These are phyloP conservation scores for Dalbergia cochinchinensis DNA, from an alignment of 306 rosid species.

Conservation along the genomic window DNA sequence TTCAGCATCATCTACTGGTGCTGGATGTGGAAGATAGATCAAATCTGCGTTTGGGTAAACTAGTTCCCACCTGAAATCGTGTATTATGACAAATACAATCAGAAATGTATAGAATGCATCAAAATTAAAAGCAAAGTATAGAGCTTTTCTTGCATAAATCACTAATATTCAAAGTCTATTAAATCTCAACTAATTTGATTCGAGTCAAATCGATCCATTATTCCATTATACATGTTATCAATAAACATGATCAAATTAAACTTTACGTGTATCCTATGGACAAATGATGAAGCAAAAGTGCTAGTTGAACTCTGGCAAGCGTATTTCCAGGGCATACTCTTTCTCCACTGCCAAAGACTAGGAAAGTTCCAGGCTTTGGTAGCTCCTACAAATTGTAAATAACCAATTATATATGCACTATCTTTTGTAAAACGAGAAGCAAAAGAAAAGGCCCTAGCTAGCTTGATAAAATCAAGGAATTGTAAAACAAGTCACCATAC, in stretches of 20 bases:
- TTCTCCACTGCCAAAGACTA: constrained; percentile 54
- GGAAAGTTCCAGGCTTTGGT: constrained; percentile 45
- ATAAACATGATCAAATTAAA: not conserved
- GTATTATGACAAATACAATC: not conserved
- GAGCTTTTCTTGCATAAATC: too few species aligned
- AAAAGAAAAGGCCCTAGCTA: too few species aligned
- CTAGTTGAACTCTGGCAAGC: constrained; percentile 55
- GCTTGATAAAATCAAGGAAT: not conserved
- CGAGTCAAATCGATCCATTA: not conserved
- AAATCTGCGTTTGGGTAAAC: constrained; percentile 44
- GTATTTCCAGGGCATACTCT: constrained; percentile 61
- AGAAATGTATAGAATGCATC: not conserved
- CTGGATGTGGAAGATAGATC: constrained; percentile 53
- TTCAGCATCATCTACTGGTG: constrained; percentile 48
- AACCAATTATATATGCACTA: too few species aligned
- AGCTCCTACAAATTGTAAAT: constrained; percentile 32
- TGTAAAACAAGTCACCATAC: not conserved
- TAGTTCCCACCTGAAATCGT: constrained; percentile 54
- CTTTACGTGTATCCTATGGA: constrained; percentile 55
- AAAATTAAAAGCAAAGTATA: not conserved
- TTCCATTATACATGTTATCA: not conserved
- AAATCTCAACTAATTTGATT: too few species aligned
- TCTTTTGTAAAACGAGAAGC: not conserved
- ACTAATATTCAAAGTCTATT: too few species aligned
- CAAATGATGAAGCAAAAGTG: constrained; percentile 57